phyloP scores from a whole-genome alignment of 345 rosid species.

The Arabidopsis thaliana region TAIR10.1 NC_003074.8:3993501-3994000 shows the following conservation, averaged over 20 bases:
- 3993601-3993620: constrained; percentile 83
- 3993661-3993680: constrained; percentile 49
- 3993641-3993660: constrained; percentile 44
- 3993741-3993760: neutral
- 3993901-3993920: neutral
- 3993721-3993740: neutral
- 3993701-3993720: constrained; percentile 7
- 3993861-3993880: constrained; percentile 20
- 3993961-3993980: constrained; percentile 14
- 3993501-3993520: constrained; percentile 79
- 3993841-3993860: constrained; percentile 39
- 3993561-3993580: constrained; percentile 75
- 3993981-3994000: constrained; percentile 7
- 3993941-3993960: constrained; percentile 42
- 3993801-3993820: neutral
- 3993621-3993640: constrained; percentile 65
- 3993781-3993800: neutral
- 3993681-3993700: constrained; percentile 42
- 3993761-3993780: neutral
- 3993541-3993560: constrained; percentile 66
- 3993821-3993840: neutral
- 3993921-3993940: neutral
- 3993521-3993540: constrained; percentile 71
- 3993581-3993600: constrained; percentile 76
- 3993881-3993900: constrained; percentile 42